These are phyloP conservation scores for Cladosporium sp. DNA, from an alignment of 2,329 filamentous ascomycete species.

Conservation along the genomic window DNA sequence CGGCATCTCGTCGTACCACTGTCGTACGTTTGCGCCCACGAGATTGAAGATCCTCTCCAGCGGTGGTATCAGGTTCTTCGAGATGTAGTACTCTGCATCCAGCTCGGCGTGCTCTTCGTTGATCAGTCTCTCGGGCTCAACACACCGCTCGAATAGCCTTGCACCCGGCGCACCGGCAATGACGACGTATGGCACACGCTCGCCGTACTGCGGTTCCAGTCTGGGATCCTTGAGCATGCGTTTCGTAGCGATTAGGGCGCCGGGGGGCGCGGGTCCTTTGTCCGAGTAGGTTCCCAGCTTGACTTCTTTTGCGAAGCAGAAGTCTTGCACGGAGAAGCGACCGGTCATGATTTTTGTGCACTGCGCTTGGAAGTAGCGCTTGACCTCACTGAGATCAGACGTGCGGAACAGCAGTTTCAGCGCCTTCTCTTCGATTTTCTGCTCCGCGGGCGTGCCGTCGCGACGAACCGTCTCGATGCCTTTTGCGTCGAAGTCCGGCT, in stretches of 20 bases:
- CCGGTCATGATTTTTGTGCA: conserved; percentile 92
- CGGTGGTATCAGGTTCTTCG: conserved; percentile 91
- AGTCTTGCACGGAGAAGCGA: conserved; percentile 86
- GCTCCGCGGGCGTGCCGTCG: conserved; percentile 91
- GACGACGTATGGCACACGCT: conserved; percentile 93
- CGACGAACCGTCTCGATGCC: conserved; percentile 96
- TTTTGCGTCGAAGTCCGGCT: conserved; percentile 94
- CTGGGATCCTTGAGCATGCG: conserved; percentile 84
- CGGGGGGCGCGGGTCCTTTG: conserved; percentile 76
- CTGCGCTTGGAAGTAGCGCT: conserved; percentile 84
- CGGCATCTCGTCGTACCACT: conserved; percentile 97
- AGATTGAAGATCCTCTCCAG: conserved; percentile 96
- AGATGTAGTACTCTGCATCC: conserved; percentile 95
- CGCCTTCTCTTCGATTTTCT: conserved; percentile 93
- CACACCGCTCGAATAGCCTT: conserved; percentile 82
- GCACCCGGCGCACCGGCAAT: conserved; percentile 84
- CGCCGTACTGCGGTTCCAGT: conserved; percentile 89
- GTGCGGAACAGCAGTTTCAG: conserved; percentile 88
- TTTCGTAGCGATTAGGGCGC: conserved; percentile 82
- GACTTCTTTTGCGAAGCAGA: conserved; percentile 92
- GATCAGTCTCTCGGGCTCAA: conserved; percentile 81
- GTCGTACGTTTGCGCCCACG: conserved; percentile 83
- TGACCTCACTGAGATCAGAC: conserved; percentile 83
- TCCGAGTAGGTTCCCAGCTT: conserved; percentile 85
- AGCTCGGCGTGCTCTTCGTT: conserved; percentile 74